A percentile compares a stretch with the other conserved stretches of the same genome.
phyloP scores from a whole-genome alignment of 352 stramenopile species.

The Phytophthora pini region DNA sequence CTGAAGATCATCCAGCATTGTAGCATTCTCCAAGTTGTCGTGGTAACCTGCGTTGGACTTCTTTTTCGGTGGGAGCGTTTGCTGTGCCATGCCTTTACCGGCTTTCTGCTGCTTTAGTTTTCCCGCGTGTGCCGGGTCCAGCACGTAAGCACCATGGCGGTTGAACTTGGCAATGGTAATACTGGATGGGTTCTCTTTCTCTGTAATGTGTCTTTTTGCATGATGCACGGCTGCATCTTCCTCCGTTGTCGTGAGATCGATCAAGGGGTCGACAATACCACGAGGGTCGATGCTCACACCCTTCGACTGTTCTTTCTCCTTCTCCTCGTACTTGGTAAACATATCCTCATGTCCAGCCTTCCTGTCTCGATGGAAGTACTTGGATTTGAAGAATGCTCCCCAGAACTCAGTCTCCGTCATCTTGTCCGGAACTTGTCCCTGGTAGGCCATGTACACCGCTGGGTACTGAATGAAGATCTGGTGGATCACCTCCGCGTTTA shows the following conservation, averaged over 20 bases:
- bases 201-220: conserved; percentile 33
- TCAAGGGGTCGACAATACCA: conserved; percentile 74
- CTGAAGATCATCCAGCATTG: conserved; percentile 74
- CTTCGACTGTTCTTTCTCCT: conserved; percentile 66
- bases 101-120: conserved; percentile 51
- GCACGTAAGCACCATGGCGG: conserved; percentile 80
- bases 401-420: conserved; percentile 92
- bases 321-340: conserved; percentile 87
- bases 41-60: conserved; percentile 54
- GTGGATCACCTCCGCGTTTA: conserved; percentile 90
- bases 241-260: conserved; percentile 79
- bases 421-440: conserved; percentile 87
- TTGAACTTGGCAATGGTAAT: conserved; percentile 91
- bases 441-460: conserved; percentile 85
- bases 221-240: conserved; percentile 63
- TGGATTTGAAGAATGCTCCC: conserved; percentile 89
- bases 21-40: conserved; percentile 70
- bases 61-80: conserved; percentile 49
- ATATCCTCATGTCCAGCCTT: conserved; percentile 85
- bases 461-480: conserved; percentile 92
- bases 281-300: conserved; percentile 59
- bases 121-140: conserved; percentile 72
- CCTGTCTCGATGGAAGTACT: conserved; percentile 89
- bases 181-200: conserved; percentile 58
- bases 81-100: conserved; percentile 22